Evolutionary conservation across 2,329 filamentous ascomycete genomes (phyloP).

Genomic region (Penicillium sp.): DNA sequence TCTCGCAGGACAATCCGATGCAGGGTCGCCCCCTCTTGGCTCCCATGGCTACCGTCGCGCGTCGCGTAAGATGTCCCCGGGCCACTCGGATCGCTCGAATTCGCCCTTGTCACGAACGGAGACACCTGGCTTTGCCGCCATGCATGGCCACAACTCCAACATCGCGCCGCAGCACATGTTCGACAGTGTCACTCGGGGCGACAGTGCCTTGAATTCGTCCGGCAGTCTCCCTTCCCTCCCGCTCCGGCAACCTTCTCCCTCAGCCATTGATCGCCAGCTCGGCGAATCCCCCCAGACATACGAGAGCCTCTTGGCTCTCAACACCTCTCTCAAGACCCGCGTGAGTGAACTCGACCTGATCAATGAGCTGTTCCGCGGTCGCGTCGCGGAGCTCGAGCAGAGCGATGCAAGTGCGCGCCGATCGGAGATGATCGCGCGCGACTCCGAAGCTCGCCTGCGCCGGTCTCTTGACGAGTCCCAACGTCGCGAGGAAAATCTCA

Average conservation of each 20-base stretch:
- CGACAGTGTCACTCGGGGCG: constrained; percentile 63
- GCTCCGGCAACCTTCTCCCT: constrained; percentile 56
- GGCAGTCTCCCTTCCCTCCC: constrained; percentile 50
- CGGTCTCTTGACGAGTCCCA: constrained; percentile 71
- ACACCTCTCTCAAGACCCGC: constrained; percentile 85
- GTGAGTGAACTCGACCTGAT: constrained; percentile 95
- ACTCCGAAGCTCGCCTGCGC: constrained; percentile 54
- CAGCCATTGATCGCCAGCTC: constrained; percentile 58
- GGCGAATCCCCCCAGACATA: constrained; percentile 67
- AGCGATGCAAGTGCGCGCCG: constrained; percentile 65
- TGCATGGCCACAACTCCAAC: constrained; percentile 57
- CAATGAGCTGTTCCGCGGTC: constrained; percentile 73
- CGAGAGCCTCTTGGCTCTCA: constrained; percentile 73
- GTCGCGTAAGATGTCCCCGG: constrained; percentile 68
- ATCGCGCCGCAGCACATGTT: constrained; percentile 75
- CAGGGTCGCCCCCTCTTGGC: constrained; percentile 54
- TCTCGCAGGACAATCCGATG: constrained; percentile 55
- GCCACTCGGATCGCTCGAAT: constrained; percentile 67
- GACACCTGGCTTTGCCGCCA: constrained; percentile 61
- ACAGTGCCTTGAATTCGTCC: constrained; percentile 60
- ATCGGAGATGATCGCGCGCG: constrained; percentile 52
- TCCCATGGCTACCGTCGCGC: constrained; percentile 58
- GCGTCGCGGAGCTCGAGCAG: constrained; percentile 70
- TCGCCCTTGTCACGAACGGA: constrained; percentile 75
- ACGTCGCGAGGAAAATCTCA: constrained; percentile 73